These are phyloP conservation scores for Leersia perrieri DNA, from an alignment of 176 grass and related monocot species.

Conservation along the genomic window DNA sequence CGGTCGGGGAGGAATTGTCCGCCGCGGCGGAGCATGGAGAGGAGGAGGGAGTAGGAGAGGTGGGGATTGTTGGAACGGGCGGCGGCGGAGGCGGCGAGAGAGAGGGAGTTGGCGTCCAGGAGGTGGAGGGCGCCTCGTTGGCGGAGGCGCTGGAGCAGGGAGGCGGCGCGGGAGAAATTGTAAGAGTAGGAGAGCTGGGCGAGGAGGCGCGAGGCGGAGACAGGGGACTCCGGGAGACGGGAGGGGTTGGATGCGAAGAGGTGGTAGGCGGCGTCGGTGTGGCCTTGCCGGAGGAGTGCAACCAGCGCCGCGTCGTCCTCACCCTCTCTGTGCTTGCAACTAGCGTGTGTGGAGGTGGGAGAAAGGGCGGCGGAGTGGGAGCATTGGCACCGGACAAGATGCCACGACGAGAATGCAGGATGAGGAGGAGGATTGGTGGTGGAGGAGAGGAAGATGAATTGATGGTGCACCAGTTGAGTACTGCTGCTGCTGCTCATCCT, in stretches of 20 bases:
- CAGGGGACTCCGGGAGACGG: conserved; percentile 50
- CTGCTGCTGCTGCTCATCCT: too few relatives aligned
- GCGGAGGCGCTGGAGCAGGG: conserved; percentile 57
- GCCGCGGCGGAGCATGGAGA: conserved; percentile 61
- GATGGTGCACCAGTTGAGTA: too few relatives aligned
- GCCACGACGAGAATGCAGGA: too few relatives aligned
- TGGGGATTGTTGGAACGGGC: conserved; percentile 38
- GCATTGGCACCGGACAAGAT: too few relatives aligned
- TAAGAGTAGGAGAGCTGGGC: conserved; percentile 64
- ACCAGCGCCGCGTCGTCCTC: conserved; percentile 48
- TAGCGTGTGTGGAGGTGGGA: too few relatives aligned
- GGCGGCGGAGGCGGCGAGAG: conserved; percentile 62
- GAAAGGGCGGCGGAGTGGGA: too few relatives aligned
- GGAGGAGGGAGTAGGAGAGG: conserved; percentile 55
- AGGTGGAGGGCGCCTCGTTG: conserved; percentile 39
- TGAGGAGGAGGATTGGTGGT: too few relatives aligned
- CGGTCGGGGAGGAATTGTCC: conserved; percentile 75
- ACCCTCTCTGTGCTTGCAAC: not conserved
- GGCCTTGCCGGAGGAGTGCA: conserved; percentile 48
- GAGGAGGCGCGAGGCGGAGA: conserved; percentile 74
- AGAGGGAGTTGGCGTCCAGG: conserved; percentile 81
- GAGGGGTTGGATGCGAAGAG: conserved; percentile 39
- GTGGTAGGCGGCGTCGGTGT: conserved; percentile 70
- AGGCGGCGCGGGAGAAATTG: conserved; percentile 51
- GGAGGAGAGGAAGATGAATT: too few relatives aligned